phyloP scores from a whole-genome alignment of 331 rosid species.

The Stylosanthes scabra region DNA sequence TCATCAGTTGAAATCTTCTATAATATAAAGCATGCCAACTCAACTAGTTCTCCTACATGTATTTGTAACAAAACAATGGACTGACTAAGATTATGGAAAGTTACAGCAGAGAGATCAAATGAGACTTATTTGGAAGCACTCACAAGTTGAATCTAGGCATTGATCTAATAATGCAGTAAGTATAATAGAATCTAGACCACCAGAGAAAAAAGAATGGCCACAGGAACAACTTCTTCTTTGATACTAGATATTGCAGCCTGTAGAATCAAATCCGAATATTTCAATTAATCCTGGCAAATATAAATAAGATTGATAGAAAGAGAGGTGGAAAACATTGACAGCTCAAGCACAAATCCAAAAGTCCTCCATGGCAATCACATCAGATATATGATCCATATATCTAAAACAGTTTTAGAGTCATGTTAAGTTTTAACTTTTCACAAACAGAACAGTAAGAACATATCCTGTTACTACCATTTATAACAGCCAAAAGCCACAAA shows the following conservation, averaged over 20 bases:
- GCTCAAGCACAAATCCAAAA: constrained; percentile 26
- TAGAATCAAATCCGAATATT: constrained; percentile 46
- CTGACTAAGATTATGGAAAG: constrained; percentile 14
- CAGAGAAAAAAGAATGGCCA: constrained; percentile 88
- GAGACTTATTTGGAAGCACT: constrained; percentile 50
- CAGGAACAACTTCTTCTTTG: constrained; percentile 59
- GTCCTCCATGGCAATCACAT: constrained; percentile 17
- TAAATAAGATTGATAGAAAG: constrained; percentile 23
- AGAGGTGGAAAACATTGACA: constrained; percentile 15
- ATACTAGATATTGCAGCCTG: constrained; percentile 62
- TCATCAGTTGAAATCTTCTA: constrained; percentile 26
- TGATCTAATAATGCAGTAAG: constrained; percentile 88
- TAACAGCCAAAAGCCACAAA: constrained; percentile 15
- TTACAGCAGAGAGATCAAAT: constrained; percentile 22
- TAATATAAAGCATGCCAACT: constrained; percentile 28
- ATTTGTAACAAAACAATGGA: constrained; percentile 36
- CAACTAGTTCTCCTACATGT: constrained; percentile 33
- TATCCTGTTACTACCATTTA: not conserved
- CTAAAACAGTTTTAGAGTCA: too few species aligned
- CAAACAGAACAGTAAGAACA: constrained; percentile 20
- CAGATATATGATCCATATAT: too few species aligned
- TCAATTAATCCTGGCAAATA: constrained; percentile 37
- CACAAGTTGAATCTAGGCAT: constrained; percentile 76
- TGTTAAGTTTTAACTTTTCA: too few species aligned
- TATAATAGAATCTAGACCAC: constrained; percentile 97